Evolutionary conservation across 306 rosid species (phyloP).

Genomic region (Abrus pulchellus): DNA sequence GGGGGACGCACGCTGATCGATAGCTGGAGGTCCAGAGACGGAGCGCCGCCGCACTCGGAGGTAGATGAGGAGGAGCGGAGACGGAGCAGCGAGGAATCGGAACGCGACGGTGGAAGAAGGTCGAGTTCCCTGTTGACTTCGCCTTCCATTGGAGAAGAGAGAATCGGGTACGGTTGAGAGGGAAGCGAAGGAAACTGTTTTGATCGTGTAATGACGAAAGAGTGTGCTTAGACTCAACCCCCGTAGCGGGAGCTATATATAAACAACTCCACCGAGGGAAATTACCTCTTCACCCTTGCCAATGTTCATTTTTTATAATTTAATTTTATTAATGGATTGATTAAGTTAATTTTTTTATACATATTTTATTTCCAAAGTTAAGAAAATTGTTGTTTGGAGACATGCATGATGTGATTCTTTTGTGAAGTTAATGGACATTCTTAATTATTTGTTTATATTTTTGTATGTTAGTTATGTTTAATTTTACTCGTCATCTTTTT

Average conservation of each 20-base stretch:
- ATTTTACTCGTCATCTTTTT: no score
- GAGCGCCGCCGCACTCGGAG: conserved; percentile 42
- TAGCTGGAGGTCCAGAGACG: conserved; percentile 80
- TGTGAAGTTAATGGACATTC: no score
- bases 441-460: no score
- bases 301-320: no score
- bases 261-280: conserved; percentile 16
- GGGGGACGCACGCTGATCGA: conserved; percentile 77
- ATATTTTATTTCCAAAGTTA: no score
- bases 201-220: conserved; percentile 18
- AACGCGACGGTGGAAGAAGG: conserved; percentile 74
- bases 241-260: conserved; percentile 60
- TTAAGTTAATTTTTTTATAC: no score
- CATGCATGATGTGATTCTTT: no score
- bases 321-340: no score
- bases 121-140: conserved; percentile 80
- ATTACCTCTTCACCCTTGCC: conserved; percentile 52
- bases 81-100: conserved; percentile 62
- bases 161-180: conserved; percentile 12
- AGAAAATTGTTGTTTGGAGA: no score
- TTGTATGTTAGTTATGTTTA: no score
- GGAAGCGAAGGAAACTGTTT: conserved; percentile 42
- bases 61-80: conserved; percentile 52
- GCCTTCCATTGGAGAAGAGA: conserved; percentile 66
- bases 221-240: conserved; percentile 42